These are phyloP conservation scores for Sclerotinia sclerotiorum DNA, from an alignment of 2,329 filamentous ascomycete species.

Conservation along the genomic window DNA sequence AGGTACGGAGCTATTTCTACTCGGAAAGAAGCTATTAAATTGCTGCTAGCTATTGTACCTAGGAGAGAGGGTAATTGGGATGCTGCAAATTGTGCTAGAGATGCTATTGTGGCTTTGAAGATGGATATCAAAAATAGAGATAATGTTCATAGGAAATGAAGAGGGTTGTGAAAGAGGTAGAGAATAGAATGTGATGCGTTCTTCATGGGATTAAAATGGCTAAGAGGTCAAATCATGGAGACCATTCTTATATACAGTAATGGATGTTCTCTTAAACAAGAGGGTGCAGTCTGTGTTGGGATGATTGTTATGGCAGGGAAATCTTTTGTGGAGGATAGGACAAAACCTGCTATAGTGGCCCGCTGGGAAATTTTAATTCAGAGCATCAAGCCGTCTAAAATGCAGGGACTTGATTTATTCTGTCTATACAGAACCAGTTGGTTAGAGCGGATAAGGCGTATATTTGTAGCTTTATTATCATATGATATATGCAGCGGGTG, in stretches of 20 bases:
- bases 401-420: no score
- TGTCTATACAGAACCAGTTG: no score
- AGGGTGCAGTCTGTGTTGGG: background rate
- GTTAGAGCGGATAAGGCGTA: background rate
- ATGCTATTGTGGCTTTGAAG: conserved; percentile 11
- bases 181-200: background rate
- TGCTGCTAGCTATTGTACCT: conserved; percentile 15
- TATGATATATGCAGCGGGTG: background rate
- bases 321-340: background rate
- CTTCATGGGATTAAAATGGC: background rate
- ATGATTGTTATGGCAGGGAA: background rate
- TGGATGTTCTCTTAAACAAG: background rate
- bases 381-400: background rate
- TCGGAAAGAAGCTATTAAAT: conserved; percentile 8
- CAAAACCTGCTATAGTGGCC: no score
- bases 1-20: background rate
- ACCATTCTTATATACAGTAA: background rate
- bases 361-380: background rate
- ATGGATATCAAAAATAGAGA: background rate
- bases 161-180: no score
- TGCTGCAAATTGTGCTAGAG: conserved; percentile 3
- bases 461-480: background rate
- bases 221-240: background rate
- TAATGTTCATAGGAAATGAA: background rate
- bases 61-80: conserved; percentile 22